Evolutionary conservation across 1,139 yeast genomes (phyloP).

Genomic region (Candida anutae): DNA sequence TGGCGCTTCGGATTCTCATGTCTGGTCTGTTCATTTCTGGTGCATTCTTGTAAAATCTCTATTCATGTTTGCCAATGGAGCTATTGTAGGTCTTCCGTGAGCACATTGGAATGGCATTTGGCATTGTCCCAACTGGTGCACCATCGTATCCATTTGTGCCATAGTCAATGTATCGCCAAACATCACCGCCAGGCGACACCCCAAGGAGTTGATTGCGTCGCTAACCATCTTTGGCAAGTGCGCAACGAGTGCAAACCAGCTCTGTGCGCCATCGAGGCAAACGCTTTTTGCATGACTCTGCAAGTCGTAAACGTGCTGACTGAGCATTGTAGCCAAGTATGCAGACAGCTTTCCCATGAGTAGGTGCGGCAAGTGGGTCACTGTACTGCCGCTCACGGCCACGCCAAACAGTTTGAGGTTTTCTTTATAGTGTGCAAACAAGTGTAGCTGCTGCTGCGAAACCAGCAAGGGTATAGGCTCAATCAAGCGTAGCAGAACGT

Average conservation of each 20-base stretch:
- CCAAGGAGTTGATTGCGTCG: constrained; percentile 49
- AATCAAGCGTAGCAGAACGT: constrained; percentile 7
- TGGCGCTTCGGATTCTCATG: too few species aligned
- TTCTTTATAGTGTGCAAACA: constrained; percentile 18
- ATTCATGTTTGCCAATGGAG: constrained; percentile 39
- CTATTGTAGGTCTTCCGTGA: constrained; percentile 75
- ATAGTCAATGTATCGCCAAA: constrained; percentile 52
- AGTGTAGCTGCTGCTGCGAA: constrained; percentile 17
- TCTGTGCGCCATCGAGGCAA: constrained; percentile 1
- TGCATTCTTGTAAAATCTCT: too few species aligned
- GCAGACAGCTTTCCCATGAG: constrained; percentile 23
- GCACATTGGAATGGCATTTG: constrained; percentile 72
- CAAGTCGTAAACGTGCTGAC: constrained; percentile 37
- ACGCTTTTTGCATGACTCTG: constrained; percentile 14
- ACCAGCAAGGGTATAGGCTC: constrained; percentile 13
- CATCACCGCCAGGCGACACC: constrained; percentile 67
- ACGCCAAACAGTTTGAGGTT: constrained; percentile 33
- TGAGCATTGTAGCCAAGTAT: constrained; percentile 21
- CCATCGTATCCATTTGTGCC: constrained; percentile 36
- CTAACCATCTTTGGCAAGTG: constrained; percentile 42
- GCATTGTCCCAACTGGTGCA: constrained; percentile 40
- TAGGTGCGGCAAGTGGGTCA: constrained; percentile 36
- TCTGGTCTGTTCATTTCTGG: too few species aligned
- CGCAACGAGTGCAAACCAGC: constrained; percentile 9
- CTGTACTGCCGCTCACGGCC: constrained; percentile 2